Evolutionary conservation across 1,284 basidiomycete species (phyloP).

Genomic region (Tremellales sp.): DNA sequence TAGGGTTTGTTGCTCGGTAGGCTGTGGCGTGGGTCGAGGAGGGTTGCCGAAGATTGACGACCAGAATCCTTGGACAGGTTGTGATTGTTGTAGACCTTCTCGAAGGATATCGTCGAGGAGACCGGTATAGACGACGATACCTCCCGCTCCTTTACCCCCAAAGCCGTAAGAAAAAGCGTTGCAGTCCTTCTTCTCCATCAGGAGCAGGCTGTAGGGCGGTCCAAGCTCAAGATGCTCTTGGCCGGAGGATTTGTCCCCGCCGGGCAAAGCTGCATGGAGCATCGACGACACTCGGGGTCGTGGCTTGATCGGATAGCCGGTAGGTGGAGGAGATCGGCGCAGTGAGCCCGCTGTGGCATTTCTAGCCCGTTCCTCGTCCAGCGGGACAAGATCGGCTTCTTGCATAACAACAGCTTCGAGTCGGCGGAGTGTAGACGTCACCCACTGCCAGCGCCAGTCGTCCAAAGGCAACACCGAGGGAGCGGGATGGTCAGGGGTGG

Average conservation of each 20-base stretch:
- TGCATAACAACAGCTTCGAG: conserved; percentile 61
- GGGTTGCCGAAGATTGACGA: conserved; percentile 24
- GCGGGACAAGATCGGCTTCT: conserved; percentile 5
- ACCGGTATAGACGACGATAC: conserved; percentile 83
- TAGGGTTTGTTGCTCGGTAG: conserved; percentile 71
- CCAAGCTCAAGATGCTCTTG: conserved; percentile 54
- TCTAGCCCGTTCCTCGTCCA: conserved; percentile 1
- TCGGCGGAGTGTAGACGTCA: conserved; percentile 64
- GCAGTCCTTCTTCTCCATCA: conserved; percentile 73
- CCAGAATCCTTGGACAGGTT: conserved; percentile 11
- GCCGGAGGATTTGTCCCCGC: conserved; percentile 25
- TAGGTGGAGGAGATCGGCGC: conserved; percentile 29
- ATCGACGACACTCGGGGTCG: conserved; percentile 39
- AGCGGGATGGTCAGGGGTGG: conserved; percentile 57
- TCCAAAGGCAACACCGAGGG: conserved; percentile 59
- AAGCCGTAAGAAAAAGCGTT: conserved; percentile 92
- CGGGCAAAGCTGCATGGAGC: conserved; percentile 41
- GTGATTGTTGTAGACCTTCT: conserved; percentile 34
- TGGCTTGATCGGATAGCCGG: conserved; percentile 43
- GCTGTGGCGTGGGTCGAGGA: conserved; percentile 45
- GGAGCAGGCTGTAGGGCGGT: conserved; percentile 76
- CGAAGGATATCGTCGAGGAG: conserved; percentile 74
- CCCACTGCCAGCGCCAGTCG: conserved; percentile 85
- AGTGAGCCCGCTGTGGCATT: background rate
- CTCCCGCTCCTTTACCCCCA: conserved; percentile 79